Evolutionary conservation across 2,329 filamentous ascomycete species (phyloP).

Genomic region (Cadophora gregata): DNA sequence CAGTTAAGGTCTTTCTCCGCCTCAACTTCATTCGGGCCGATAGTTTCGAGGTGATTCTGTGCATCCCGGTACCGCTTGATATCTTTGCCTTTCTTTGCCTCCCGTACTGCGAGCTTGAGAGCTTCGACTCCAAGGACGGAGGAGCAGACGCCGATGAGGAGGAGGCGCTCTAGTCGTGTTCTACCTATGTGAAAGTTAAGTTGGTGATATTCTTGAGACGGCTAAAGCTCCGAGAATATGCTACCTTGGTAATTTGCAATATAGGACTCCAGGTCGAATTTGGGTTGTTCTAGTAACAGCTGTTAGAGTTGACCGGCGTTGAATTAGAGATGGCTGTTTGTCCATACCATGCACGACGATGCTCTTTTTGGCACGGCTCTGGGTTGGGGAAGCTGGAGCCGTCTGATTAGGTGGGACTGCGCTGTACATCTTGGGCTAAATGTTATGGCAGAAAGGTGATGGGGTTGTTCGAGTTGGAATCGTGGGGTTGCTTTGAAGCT

Average conservation of each 20-base stretch:
- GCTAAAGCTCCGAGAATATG: neutral
- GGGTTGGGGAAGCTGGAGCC: slow-evolving; percentile 32
- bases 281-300: slow-evolving; percentile 59
- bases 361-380: slow-evolving; percentile 33
- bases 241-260: slow-evolving; percentile 86
- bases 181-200: slow-evolving; percentile 61
- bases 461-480: slow-evolving; percentile 3
- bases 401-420: slow-evolving; percentile 31
- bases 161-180: slow-evolving; percentile 80
- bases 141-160: slow-evolving; percentile 81
- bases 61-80: slow-evolving; percentile 73
- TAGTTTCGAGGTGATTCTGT: slow-evolving; percentile 66
- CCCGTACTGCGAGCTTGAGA: slow-evolving; percentile 74
- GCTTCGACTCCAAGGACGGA: slow-evolving; percentile 79
- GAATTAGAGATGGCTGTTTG: neutral
- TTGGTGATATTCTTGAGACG: slow-evolving; percentile 17
- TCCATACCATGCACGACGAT: slow-evolving; percentile 32
- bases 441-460: neutral
- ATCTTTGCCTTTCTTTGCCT: slow-evolving; percentile 80
- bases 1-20: slow-evolving; percentile 73
- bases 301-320: slow-evolving; percentile 14
- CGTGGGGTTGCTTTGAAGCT: slow-evolving; percentile 20
- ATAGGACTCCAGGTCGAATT: slow-evolving; percentile 90
- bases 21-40: slow-evolving; percentile 71
- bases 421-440: slow-evolving; percentile 2